A percentile compares a stretch with the other conserved stretches of the same genome.
These are phyloP conservation scores for Lophiotrema nucula DNA, from an alignment of 495 filamentous ascomycete genomes.

Conservation along the genomic window DNA sequence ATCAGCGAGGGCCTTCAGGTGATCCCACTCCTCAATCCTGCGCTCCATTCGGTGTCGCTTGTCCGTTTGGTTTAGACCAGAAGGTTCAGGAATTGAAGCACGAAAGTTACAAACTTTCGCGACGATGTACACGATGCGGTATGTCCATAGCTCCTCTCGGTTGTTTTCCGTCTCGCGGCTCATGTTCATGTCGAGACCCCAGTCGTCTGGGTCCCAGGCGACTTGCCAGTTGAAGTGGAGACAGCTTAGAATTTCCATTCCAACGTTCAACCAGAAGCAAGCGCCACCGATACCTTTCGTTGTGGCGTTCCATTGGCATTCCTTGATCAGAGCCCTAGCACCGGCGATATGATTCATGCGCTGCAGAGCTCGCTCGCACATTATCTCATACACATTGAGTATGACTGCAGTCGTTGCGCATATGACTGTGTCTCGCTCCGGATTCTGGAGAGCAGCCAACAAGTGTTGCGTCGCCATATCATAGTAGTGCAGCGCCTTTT, in stretches of 20 bases:
- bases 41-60: slow-evolving; percentile 60
- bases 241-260: slow-evolving; percentile 85
- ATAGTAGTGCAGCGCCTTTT: slow-evolving; percentile 79
- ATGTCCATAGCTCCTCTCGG: slow-evolving; percentile 84
- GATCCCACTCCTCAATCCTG: slow-evolving; percentile 72
- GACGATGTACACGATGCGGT: slow-evolving; percentile 85
- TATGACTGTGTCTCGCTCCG: slow-evolving; percentile 75
- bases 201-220: slow-evolving; percentile 88
- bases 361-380: slow-evolving; percentile 72
- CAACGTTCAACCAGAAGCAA: slow-evolving; percentile 93
- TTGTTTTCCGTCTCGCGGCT: slow-evolving; percentile 48
- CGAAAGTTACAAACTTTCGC: slow-evolving; percentile 86
- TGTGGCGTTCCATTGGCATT: slow-evolving; percentile 85
- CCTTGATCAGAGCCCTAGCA: slow-evolving; percentile 81
- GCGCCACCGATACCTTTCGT: slow-evolving; percentile 78
- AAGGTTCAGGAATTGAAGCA: slow-evolving; percentile 53
- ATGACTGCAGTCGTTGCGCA: slow-evolving; percentile 89
- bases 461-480: slow-evolving; percentile 75
- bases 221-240: slow-evolving; percentile 84
- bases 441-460: slow-evolving; percentile 70
- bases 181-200: slow-evolving; percentile 86
- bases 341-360: slow-evolving; percentile 86
- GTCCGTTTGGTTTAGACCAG: slow-evolving; percentile 46
- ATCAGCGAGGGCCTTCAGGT: slow-evolving; percentile 71
- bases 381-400: slow-evolving; percentile 88